These are phyloP conservation scores for Fraxinus albicans DNA, from an alignment of 305 asterid species.

Conservation along the genomic window DNA sequence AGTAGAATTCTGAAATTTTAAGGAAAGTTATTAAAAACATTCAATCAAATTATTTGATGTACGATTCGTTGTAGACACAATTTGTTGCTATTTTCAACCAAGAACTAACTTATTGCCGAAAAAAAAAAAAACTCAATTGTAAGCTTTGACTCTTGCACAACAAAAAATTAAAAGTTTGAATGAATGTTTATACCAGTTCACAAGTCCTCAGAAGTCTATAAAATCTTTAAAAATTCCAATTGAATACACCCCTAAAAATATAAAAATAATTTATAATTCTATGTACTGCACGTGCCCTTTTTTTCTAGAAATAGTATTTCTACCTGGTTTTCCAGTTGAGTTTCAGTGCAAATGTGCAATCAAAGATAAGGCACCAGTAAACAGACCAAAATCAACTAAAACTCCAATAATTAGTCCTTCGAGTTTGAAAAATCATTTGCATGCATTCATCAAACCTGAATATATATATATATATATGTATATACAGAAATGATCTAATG, in stretches of 20 bases:
- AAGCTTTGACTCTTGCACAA: too few species aligned
- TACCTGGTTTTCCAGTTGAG: neutral
- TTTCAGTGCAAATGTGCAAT: neutral
- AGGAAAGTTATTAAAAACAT: neutral
- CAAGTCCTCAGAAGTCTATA: too few species aligned
- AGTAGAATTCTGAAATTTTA: neutral
- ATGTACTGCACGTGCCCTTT: neutral
- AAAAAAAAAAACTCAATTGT: too few species aligned
- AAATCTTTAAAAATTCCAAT: too few species aligned
- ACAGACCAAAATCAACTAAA: neutral
- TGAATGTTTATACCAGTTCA: too few species aligned
- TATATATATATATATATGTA: too few species aligned
- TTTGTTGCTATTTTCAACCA: neutral
- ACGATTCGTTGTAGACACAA: neutral
- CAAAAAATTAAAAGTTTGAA: neutral
- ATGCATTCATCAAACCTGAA: constrained; percentile 5
- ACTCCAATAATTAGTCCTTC: neutral
- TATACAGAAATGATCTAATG: too few species aligned
- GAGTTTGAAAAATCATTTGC: constrained; percentile 3
- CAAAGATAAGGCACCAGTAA: neutral
- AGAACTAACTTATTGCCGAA: neutral
- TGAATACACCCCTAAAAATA: too few species aligned
- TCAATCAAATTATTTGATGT: neutral
- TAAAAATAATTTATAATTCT: too few species aligned
- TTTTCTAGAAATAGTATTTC: too few species aligned